Conservation (phyloP, 192 early-diverging fungal species). For the Umbelopsis isabellina region DNA sequence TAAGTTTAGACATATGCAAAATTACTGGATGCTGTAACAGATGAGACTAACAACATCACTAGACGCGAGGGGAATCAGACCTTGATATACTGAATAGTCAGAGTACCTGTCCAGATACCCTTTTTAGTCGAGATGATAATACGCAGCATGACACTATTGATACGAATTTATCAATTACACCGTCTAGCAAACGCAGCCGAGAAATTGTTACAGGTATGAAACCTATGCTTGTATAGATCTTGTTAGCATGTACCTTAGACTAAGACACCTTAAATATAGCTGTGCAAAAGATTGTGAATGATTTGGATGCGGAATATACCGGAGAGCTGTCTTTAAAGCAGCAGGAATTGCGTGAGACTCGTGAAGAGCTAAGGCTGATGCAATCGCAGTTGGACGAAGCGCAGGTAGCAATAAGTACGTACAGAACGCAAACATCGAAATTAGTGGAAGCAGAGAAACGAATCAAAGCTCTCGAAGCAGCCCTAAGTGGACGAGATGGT, state of each 20-base stretch:
- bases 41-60: not conserved
- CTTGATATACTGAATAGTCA: not conserved
- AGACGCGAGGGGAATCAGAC: not conserved
- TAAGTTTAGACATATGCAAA: not conserved
- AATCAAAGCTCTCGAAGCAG: conserved; percentile 63
- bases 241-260: too few species aligned
- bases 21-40: not conserved
- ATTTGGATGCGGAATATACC: conserved; percentile 70
- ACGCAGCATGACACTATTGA: conserved; percentile 19
- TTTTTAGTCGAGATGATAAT: conserved; percentile 3
- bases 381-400: conserved; percentile 61
- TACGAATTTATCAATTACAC: conserved; percentile 20
- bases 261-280: conserved; percentile 23
- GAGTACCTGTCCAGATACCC: not conserved
- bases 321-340: conserved; percentile 63
- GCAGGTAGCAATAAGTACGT: conserved; percentile 52
- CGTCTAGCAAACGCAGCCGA: conserved; percentile 37
- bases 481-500: conserved; percentile 38
- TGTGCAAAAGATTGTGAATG: conserved; percentile 70
- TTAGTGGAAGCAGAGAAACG: conserved; percentile 61
- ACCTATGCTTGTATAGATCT: too few species aligned
- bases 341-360: conserved; percentile 55
- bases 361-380: conserved; percentile 54
- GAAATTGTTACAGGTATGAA: conserved; percentile 44
- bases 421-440: conserved; percentile 48